Conservation (phyloP, 495 filamentous ascomycete species). For the Trichoderma reesei region DNA sequence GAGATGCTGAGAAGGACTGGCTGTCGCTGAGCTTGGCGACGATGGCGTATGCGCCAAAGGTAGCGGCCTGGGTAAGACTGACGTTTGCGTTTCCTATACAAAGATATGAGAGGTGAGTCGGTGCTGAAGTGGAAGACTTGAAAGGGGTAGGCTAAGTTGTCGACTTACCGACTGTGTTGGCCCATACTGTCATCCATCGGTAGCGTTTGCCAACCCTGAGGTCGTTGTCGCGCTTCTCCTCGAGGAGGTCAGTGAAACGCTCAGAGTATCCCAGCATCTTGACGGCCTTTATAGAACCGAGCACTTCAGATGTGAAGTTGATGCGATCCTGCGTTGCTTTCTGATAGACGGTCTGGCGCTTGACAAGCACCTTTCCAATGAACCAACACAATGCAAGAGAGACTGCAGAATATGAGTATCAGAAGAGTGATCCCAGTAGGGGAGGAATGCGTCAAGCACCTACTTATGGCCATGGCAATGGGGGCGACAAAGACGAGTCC, state of each 20-base stretch:
- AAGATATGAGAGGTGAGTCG: background rate
- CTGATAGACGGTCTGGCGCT: constrained; percentile 33
- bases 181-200: constrained; percentile 1
- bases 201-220: constrained; percentile 15
- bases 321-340: constrained; percentile 36
- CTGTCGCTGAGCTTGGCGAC: constrained; percentile 31
- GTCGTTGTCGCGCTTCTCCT: constrained; percentile 15
- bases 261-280: constrained; percentile 44
- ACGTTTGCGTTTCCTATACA: background rate
- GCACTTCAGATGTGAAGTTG: constrained; percentile 35
- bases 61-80: constrained; percentile 30
- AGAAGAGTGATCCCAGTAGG: background rate
- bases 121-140: background rate
- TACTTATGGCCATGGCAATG: constrained; percentile 34
- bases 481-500: constrained; percentile 29
- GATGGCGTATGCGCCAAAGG: constrained; percentile 37
- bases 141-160: background rate
- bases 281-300: constrained; percentile 43
- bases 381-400: constrained; percentile 22
- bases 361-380: constrained; percentile 27
- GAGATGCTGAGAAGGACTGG: constrained; percentile 30
- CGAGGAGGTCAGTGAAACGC: constrained; percentile 24
- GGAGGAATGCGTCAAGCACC: constrained; percentile 5
- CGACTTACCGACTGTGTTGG: constrained; percentile 7
- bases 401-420: constrained; percentile 13